Percentiles rank a stretch among this genome's conserved stretches.
Evolutionary conservation across 352 stramenopile genomes (phyloP).

Genomic region (Aphanomyces cochlioides): DNA sequence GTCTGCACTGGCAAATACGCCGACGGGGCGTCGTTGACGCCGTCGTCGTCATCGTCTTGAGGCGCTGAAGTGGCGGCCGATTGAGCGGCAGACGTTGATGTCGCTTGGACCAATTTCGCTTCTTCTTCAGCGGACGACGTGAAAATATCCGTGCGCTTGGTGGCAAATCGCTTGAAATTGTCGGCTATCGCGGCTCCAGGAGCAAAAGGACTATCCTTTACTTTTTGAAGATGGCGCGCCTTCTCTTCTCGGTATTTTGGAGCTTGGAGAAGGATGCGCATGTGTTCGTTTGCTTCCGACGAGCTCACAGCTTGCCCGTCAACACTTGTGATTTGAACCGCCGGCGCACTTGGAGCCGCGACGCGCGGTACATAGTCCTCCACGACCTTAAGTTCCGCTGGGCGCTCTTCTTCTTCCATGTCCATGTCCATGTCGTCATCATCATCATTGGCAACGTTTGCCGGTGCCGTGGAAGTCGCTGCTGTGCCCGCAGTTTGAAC

Average conservation of each 20-base stretch:
- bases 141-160: conserved; percentile 92
- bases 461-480: conserved; percentile 27
- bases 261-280: conserved; percentile 98
- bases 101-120: conserved; percentile 58
- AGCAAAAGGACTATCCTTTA: conserved; percentile 95
- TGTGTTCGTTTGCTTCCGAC: conserved; percentile 95
- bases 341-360: conserved; percentile 34
- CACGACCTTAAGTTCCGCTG: conserved; percentile 73
- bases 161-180: conserved; percentile 91
- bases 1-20: conserved; percentile 18
- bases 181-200: conserved; percentile 92
- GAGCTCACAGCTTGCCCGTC: conserved; percentile 87
- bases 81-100: conserved; percentile 21
- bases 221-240: conserved; percentile 93
- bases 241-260: conserved; percentile 97
- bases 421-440: conserved; percentile 90
- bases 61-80: conserved; percentile 29
- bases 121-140: conserved; percentile 85
- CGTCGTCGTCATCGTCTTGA: conserved; percentile 39
- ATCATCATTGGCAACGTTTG: conserved; percentile 51
- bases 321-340: conserved; percentile 52
- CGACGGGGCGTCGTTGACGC: conserved; percentile 1
- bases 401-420: conserved; percentile 64
- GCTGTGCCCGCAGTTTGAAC: background rate
- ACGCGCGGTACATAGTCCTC: conserved; percentile 80